These are phyloP conservation scores for Sarocladium oryzae DNA, from an alignment of 2,329 filamentous ascomycete species.

Conservation along the genomic window DNA sequence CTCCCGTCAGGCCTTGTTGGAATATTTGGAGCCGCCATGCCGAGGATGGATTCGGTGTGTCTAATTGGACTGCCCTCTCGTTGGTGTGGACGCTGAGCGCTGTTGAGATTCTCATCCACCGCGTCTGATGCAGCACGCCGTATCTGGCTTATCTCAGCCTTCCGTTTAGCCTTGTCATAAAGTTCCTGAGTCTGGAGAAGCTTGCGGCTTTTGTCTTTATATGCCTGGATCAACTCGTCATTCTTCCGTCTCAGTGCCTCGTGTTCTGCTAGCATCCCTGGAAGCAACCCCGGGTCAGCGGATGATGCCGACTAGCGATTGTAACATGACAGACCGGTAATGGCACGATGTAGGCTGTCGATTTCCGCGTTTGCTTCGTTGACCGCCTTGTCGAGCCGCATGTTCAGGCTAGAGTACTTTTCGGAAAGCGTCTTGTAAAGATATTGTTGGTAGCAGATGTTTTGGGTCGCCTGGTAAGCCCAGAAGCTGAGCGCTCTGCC, in stretches of 20 bases:
- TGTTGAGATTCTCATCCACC: conserved; percentile 22
- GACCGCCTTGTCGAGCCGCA: conserved; percentile 65
- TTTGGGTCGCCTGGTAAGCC: conserved; percentile 78
- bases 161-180: conserved; percentile 54
- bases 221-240: conserved; percentile 59
- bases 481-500: conserved; percentile 75
- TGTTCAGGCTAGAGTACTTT: conserved; percentile 59
- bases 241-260: conserved; percentile 62
- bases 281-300: conserved; percentile 12
- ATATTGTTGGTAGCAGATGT: conserved; percentile 75
- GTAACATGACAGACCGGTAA: conserved; percentile 42
- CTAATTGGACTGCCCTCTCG: neutral
- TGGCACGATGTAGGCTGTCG: conserved; percentile 54
- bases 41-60: neutral
- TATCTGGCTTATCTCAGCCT: conserved; percentile 47
- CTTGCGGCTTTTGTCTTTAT: conserved; percentile 64
- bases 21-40: conserved; percentile 13
- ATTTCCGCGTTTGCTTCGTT: conserved; percentile 72
- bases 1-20: conserved; percentile 15
- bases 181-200: conserved; percentile 62
- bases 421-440: conserved; percentile 65
- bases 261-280: conserved; percentile 54
- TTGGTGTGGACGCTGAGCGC: conserved; percentile 11
- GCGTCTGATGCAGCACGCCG: conserved; percentile 46
- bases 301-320: too few relatives aligned